Conservation (phyloP, 331 rosid genomes). For the Malus hybrid region DNA sequence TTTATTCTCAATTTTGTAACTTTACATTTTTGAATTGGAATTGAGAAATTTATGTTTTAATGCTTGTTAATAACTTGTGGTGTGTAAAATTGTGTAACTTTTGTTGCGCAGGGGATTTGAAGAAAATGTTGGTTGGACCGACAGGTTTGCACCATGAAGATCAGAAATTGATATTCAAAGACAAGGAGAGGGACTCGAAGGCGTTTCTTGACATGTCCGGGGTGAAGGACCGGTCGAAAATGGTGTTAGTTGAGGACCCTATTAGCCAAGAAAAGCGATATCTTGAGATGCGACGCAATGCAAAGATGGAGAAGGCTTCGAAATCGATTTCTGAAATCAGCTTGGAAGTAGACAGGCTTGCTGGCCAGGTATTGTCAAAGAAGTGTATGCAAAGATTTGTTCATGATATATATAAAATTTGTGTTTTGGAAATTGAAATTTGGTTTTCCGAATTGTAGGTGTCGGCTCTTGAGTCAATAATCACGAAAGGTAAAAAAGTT, state of each 20-base stretch:
- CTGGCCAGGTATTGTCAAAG: constrained; percentile 48
- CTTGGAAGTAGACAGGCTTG: constrained; percentile 82
- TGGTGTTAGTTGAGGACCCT: constrained; percentile 74
- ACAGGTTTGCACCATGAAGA: constrained; percentile 89
- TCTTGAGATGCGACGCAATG: constrained; percentile 70
- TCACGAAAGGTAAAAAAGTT: constrained; percentile 70
- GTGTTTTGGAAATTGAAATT: constrained; percentile 3
- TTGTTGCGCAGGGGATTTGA: constrained; percentile 62
- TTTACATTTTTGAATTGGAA: neutral
- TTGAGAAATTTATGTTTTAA: neutral
- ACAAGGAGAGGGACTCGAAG: constrained; percentile 87
- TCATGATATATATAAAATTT: neutral
- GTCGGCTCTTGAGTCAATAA: constrained; percentile 70
- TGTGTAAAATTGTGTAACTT: neutral
- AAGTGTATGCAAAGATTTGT: neutral
- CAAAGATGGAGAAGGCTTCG: constrained; percentile 86
- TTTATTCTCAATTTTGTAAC: neutral
- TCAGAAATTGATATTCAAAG: constrained; percentile 79
- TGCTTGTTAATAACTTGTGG: neutral
- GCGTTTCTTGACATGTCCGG: constrained; percentile 70
- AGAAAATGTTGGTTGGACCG: constrained; percentile 77
- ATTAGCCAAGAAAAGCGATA: constrained; percentile 78
- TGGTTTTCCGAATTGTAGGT: constrained; percentile 43
- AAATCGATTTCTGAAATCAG: constrained; percentile 74
- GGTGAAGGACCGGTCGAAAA: constrained; percentile 75